These are phyloP conservation scores for Cryptococcus sp. DNA, from an alignment of 1,284 basidiomycete genomes.

Conservation along the genomic window DNA sequence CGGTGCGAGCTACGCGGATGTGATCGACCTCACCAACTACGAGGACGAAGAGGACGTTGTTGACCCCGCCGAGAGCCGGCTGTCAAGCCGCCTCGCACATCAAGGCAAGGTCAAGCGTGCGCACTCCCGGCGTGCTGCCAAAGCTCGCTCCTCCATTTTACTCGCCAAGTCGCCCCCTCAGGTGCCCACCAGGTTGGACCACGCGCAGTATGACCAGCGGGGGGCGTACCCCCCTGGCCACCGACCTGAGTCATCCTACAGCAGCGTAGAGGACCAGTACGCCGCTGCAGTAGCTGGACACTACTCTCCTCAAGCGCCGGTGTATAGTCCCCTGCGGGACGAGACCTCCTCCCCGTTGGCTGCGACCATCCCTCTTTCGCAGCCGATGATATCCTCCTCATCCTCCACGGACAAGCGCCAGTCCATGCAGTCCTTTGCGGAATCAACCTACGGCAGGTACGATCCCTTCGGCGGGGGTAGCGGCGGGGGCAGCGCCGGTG, in stretches of 20 bases:
- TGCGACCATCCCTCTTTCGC: not conserved
- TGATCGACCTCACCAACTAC: constrained; percentile 73
- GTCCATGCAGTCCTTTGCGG: constrained; percentile 30
- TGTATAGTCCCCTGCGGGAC: not conserved
- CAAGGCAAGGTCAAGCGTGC: constrained; percentile 67
- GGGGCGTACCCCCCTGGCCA: not conserved
- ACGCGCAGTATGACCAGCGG: not conserved
- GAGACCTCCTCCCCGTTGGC: not conserved
- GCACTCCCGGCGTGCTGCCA: constrained; percentile 52
- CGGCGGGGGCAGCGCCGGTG: constrained; percentile 5
- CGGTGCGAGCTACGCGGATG: constrained; percentile 51
- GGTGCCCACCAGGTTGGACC: constrained; percentile 4
- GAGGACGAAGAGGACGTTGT: constrained; percentile 73
- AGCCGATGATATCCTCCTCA: constrained; percentile 1
- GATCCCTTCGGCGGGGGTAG: constrained; percentile 32
- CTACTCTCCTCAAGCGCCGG: not conserved
- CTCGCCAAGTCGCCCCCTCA: constrained; percentile 10
- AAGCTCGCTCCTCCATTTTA: not conserved
- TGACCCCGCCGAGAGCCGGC: constrained; percentile 62
- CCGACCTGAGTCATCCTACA: not conserved
- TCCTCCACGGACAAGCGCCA: constrained; percentile 11
- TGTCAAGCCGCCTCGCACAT: constrained; percentile 62
- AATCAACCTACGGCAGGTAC: constrained; percentile 29
- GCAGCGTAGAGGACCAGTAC: constrained; percentile 2
- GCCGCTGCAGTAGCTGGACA: not conserved